Base-by-base conservation (phyloP, 2,329 filamentous ascomycete species). In the Cercospora sp. region DNA sequence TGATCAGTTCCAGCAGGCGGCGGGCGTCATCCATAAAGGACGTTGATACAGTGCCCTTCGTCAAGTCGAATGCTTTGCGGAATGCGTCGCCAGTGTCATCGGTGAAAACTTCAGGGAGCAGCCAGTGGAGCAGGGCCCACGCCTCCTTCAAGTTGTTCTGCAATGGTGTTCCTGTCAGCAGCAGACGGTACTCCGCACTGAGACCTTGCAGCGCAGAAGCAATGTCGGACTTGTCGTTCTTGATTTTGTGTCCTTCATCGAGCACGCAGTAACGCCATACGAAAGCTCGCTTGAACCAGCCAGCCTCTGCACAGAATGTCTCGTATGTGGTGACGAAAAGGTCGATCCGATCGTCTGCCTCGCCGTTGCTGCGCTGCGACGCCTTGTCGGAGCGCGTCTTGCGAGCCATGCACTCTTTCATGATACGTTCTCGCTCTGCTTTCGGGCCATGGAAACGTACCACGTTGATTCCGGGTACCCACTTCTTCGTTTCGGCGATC, bases 61-160 rank as follows among this genome's bases (percentile, higher is more conserved):
- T 82, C 1, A 89, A 77, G 64, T 88, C 84, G 72, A 89, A 89
- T 0, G 87, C 86, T 10, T 84, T 80, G 53, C 82, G 82, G 75
- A 89, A 89, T 0, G 83, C 76, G 2, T 81, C 77, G 9, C 79
- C 79, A 0, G 86, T 88, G 34, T 84, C 83, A 1, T 79, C 75
- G 0, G 80, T 79, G 73, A 89, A 89, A 0, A 89, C 82, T n/a
- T 87, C 84, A 0, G 86, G 86, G 51, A 85, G 86, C 0, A 88
- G 79, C 84, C 85, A 88, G 61, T 86, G 83, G 0, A 88, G 77
- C 1, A 88, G 76, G 0, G 85, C 83, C 86, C 86, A 88, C 68
- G 88, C 79, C 73, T 88, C 86, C 1, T 79, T 77, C 0, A 89
- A 77, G 64, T 89, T 85, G 68, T 88, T 89, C 68, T 88, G 87